Percentiles rank a stretch among this genome's conserved stretches.
phyloP scores from a whole-genome alignment of 352 stramenopile species.

The Globisporangium barbulae region DNA sequence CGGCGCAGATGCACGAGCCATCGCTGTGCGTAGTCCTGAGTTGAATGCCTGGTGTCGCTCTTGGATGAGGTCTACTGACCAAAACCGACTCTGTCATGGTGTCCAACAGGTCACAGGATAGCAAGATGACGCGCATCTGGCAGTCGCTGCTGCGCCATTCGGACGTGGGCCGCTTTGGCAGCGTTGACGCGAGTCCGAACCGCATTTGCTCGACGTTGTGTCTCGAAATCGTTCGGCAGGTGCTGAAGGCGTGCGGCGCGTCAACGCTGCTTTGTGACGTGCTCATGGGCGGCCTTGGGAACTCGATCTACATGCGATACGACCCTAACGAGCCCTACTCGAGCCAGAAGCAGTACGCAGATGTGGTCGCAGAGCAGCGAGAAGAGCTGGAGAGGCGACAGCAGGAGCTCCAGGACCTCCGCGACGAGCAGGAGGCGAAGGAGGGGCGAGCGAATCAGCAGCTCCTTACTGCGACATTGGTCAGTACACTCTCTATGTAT shows the following conservation, averaged over 20 bases:
- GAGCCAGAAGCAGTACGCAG: constrained; percentile 41
- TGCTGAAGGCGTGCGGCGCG: constrained; percentile 30
- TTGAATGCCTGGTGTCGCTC: not conserved
- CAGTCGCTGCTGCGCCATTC: constrained; percentile 59
- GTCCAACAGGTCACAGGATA: constrained; percentile 29
- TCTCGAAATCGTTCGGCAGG: constrained; percentile 42
- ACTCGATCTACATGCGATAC: constrained; percentile 59
- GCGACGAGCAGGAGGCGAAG: constrained; percentile 10
- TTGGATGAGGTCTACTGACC: not conserved
- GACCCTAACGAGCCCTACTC: constrained; percentile 32
- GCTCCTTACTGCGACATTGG: constrained; percentile 21
- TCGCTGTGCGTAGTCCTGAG: constrained; percentile 14
- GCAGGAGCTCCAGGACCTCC: constrained; percentile 18
- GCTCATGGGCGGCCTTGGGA: constrained; percentile 49
- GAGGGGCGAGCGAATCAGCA: constrained; percentile 29
- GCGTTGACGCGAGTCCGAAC: constrained; percentile 32
- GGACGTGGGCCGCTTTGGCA: constrained; percentile 45
- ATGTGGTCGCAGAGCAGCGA: constrained; percentile 26
- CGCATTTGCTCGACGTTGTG: constrained; percentile 55
- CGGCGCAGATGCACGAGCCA: constrained; percentile 19
- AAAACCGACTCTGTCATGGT: not conserved
- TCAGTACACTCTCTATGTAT: not conserved
- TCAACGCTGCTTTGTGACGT: constrained; percentile 39
- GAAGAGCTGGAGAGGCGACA: constrained; percentile 12
- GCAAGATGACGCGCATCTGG: constrained; percentile 52